Percentiles rank a stretch among this genome's conserved stretches.
Evolutionary conservation across 192 early-diverging fungal genomes (phyloP).

Genomic region (Rhizophagus sp.): DNA sequence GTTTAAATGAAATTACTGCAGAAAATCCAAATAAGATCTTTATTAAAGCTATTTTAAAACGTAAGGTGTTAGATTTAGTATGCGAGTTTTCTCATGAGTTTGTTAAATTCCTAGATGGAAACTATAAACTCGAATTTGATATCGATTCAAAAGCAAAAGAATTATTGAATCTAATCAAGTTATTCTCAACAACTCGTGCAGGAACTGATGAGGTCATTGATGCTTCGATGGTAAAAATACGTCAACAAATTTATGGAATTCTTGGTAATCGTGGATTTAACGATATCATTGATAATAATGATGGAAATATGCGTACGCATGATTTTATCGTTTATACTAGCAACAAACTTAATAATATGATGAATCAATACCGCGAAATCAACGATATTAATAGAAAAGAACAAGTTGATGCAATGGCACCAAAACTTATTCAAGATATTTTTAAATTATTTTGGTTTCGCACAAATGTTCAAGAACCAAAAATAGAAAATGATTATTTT

Average conservation of each 20-base stretch:
- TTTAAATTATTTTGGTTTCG: not conserved
- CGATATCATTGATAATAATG: no score
- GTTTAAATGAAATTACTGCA: not conserved
- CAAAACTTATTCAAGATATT: constrained; percentile 5
- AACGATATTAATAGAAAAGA: not conserved
- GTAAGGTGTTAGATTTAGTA: no score
- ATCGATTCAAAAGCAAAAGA: not conserved
- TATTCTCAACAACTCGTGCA: not conserved
- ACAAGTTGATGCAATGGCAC: not conserved
- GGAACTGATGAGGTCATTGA: not conserved
- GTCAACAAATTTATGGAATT: constrained; percentile 13
- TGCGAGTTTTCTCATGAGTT: no score
- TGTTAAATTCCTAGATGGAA: no score
- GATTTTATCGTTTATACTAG: not conserved
- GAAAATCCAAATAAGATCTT: not conserved
- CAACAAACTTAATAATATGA: not conserved
- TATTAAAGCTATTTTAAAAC: no score
- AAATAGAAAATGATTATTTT: no score
- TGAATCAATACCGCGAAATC: not conserved
- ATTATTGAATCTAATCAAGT: not conserved
- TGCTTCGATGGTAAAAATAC: not conserved
- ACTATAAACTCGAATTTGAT: no score
- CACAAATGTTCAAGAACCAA: not conserved
- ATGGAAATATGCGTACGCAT: no score
- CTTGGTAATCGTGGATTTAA: constrained; percentile 5